phyloP scores from a whole-genome alignment of 2,329 filamentous ascomycete species.

The Bipolaris cookei region DNA sequence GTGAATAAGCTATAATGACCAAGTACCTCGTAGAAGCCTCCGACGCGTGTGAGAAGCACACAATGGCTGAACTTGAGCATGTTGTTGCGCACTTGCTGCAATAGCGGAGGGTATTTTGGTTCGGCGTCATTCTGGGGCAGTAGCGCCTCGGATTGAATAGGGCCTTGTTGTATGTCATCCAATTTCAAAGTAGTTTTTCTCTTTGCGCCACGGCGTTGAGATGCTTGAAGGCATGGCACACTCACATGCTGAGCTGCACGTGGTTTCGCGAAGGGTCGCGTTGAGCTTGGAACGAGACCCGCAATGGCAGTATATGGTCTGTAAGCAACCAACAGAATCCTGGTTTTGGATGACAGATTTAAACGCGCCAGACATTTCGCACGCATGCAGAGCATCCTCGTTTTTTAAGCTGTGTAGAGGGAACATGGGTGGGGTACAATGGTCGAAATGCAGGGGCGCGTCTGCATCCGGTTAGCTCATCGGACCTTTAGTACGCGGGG shows the following conservation, averaged over 20 bases:
- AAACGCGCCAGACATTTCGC: conserved; percentile 15
- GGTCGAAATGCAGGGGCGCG: conserved; percentile 23
- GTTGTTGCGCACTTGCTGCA: conserved; percentile 85
- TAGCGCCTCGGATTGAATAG: conserved; percentile 54
- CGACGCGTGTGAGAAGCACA: conserved; percentile 88
- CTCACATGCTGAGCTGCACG: conserved; percentile 25
- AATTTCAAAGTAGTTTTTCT: conserved; percentile 44
- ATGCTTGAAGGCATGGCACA: conserved; percentile 23
- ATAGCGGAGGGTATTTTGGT: conserved; percentile 80
- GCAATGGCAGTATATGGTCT: conserved; percentile 3
- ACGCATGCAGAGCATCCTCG: conserved; percentile 29
- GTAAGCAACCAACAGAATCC: neutral
- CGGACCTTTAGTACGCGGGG: conserved; percentile 29
- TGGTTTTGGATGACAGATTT: neutral
- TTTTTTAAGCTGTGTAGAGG: conserved; percentile 1
- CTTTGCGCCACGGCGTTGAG: conserved; percentile 50
- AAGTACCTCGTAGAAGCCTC: conserved; percentile 85
- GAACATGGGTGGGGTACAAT: conserved; percentile 3
- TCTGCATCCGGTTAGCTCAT: conserved; percentile 28
- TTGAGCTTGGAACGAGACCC: conserved; percentile 19
- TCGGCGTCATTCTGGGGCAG: conserved; percentile 53
- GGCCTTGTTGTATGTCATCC: conserved; percentile 62
- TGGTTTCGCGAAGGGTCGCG: conserved; percentile 40
- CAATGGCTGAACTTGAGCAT: conserved; percentile 92
- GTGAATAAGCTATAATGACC: neutral